Percentiles rank a stretch among this genome's conserved stretches.
Conservation (phyloP, 129 eudicot genomes). For the Lactuca saligna region DNA sequence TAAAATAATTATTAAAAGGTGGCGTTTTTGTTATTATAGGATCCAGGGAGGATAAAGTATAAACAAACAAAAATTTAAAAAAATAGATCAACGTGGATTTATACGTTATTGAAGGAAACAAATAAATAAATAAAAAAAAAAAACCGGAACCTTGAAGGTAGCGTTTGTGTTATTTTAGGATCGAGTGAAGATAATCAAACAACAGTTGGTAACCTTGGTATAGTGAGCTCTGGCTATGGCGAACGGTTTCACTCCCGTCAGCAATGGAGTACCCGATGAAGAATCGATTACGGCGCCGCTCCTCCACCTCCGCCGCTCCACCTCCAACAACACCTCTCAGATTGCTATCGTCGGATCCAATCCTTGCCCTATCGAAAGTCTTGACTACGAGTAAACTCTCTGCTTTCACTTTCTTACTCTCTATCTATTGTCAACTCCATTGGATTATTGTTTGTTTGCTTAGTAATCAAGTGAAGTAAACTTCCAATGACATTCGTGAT, state of each 20-base stretch:
- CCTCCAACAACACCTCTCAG: conserved; percentile 68
- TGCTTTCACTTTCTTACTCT: not conserved
- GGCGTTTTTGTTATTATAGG: not conserved
- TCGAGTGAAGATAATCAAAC: conserved; percentile 8
- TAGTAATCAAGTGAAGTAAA: not conserved
- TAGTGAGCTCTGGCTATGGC: not conserved
- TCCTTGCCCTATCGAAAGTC: conserved; percentile 80
- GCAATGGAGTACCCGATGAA: conserved; percentile 39
- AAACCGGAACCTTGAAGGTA: not conserved
- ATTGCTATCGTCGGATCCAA: conserved; percentile 82
- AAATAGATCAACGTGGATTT: not conserved
- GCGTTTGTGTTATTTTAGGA: not conserved
- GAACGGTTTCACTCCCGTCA: conserved; percentile 17
- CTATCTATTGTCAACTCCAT: not conserved
- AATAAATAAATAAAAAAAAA: no score
- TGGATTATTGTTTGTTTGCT: not conserved
- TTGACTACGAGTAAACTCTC: conserved; percentile 67
- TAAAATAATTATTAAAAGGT: no score
- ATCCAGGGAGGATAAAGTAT: not conserved
- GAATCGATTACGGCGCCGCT: conserved; percentile 41
- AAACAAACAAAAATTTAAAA: not conserved
- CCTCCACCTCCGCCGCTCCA: conserved; percentile 52
- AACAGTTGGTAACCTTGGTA: not conserved
- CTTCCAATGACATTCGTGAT: conserved; percentile 1
- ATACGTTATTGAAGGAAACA: not conserved